Base-by-base conservation (phyloP, 2,329 filamentous ascomycete genomes). In the Neofusicoccum laricinum region DNA sequence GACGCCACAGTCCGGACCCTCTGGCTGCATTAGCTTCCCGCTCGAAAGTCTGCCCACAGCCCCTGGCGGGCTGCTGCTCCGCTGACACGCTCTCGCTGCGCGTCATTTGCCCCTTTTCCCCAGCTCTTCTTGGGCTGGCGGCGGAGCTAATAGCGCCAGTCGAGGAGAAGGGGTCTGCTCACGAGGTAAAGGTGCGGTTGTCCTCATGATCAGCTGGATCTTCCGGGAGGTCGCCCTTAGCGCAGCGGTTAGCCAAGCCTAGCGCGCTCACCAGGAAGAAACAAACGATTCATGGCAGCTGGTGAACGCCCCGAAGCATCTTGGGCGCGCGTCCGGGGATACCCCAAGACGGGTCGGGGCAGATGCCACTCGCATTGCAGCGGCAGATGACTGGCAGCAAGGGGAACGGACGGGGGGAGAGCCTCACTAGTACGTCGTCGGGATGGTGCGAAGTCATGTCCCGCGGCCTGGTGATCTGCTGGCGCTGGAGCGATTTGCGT, bases 1-100 rank as follows among this genome's bases (percentile, higher is more conserved):
- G 76, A 76, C 10, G 76, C 77, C 61, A 80, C 68, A 14, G 76
- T 78, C 62, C 71, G 71, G 14, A 71, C 74, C 57, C 74, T 77
- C 62, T 64, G 62, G 57, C 48, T 57, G 61, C 62, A 15, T 68
- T 46, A 58, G 48, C 62, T 46, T 46, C 25, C 30, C 32, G 49
- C n/a, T 19, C 49, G 32, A 30, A 36, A 17, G 32, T 36, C 7
- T 36, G 49, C 17, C 7, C 4, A 6, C n/a, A 15, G 46, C 17
- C 46, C 25, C 8, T 34, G 46, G 46, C 21, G 46, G 10, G 3
- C 11, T 36, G 21, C 49, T 36, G 49, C 30, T 19, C 49, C 32
- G 14, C 19, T 36, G 30, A 45, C 55, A 4, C 36, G 30, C 12
- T 15, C n/a, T 0, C 40, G 41, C 55, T 59, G 55, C 55, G 55